Evolutionary conservation across 1,139 yeast species (phyloP).

Genomic region (Ogataea hybrid): DNA sequence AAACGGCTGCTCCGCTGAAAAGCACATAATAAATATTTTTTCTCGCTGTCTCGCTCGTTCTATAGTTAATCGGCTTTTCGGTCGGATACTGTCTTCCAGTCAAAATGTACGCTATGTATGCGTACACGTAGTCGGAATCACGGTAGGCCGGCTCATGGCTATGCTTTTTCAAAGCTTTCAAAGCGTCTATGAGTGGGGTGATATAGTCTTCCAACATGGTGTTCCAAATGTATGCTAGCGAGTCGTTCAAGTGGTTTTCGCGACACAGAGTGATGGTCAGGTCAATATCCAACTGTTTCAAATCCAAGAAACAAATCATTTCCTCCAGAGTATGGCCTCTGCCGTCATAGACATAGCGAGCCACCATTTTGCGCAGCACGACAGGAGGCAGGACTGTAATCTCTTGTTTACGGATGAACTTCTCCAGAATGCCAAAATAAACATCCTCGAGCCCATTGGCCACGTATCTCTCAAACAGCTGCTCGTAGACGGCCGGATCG

Average conservation of each 20-base stretch:
- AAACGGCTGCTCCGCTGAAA: conserved; percentile 48
- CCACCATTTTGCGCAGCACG: conserved; percentile 58
- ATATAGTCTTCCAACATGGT: conserved; percentile 60
- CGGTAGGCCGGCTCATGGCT: too few species aligned
- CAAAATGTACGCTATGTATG: conserved; percentile 65
- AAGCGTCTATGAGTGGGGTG: conserved; percentile 62
- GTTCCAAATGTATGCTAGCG: conserved; percentile 68
- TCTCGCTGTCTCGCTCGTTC: conserved; percentile 39
- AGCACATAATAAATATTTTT: conserved; percentile 49
- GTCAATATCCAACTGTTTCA: conserved; percentile 70
- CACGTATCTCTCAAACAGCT: conserved; percentile 48
- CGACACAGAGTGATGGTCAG: conserved; percentile 60
- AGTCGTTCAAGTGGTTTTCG: conserved; percentile 52
- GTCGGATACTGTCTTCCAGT: conserved; percentile 82
- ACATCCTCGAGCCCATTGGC: conserved; percentile 30
- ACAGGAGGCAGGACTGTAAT: conserved; percentile 56
- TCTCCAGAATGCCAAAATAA: conserved; percentile 53
- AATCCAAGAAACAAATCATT: conserved; percentile 63
- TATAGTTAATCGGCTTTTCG: conserved; percentile 43
- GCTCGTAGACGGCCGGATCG: conserved; percentile 46
- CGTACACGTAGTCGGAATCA: conserved; percentile 40
- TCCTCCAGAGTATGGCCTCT: conserved; percentile 57
- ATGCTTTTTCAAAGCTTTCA: conserved; percentile 37
- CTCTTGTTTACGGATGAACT: conserved; percentile 46
- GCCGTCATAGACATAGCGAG: conserved; percentile 40